A percentile compares a stretch with the other conserved stretches of the same genome.
These are phyloP conservation scores for Gracilaria domingensis DNA, from an alignment of 23 red algal genomes.

Conservation along the genomic window DNA sequence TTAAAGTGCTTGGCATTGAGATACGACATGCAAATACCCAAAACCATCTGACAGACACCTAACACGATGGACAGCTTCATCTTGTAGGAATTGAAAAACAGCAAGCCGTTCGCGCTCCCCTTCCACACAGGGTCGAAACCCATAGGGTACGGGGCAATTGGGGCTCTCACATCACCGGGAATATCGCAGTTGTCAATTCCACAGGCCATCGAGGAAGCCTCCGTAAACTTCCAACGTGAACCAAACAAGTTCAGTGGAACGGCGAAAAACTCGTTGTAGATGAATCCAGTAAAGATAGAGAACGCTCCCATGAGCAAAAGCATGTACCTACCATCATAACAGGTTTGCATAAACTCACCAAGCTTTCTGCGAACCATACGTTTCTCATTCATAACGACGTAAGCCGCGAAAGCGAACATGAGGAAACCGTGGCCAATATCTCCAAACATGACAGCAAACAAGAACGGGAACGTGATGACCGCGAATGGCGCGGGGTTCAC, in stretches of 20 bases:
- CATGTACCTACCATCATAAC: slow-evolving; percentile 95
- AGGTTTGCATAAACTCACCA: slow-evolving; percentile 92
- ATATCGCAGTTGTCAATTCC: slow-evolving; percentile 92
- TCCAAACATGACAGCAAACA: slow-evolving; percentile 99
- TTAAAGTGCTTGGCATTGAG: slow-evolving; percentile 80
- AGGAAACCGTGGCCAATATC: slow-evolving; percentile 97
- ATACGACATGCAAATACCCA: slow-evolving; percentile 94
- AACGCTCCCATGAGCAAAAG: slow-evolving; percentile 96
- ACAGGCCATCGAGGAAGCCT: slow-evolving; percentile 81
- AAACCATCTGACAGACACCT: slow-evolving; percentile 94
- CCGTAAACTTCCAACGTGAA: slow-evolving; percentile 81
- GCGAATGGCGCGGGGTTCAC: slow-evolving; percentile 96
- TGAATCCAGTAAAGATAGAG: slow-evolving; percentile 95
- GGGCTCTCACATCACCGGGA: slow-evolving; percentile 59
- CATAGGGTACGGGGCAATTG: slow-evolving; percentile 84
- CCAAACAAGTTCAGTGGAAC: slow-evolving; percentile 92
- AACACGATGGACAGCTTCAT: slow-evolving; percentile 98
- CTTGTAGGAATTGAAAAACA: slow-evolving; percentile 98
- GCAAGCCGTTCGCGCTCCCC: slow-evolving; percentile 73
- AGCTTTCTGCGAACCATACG: slow-evolving; percentile 75
- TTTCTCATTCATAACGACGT: slow-evolving; percentile 76
- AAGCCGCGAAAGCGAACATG: slow-evolving; percentile 86
- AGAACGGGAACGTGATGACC: slow-evolving; percentile 92
- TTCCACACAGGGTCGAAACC: slow-evolving; percentile 99
- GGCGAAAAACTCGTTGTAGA: slow-evolving; percentile 98